phyloP scores from a whole-genome alignment of 2,329 filamentous ascomycete genomes.

The Penicillium sp. region DNA sequence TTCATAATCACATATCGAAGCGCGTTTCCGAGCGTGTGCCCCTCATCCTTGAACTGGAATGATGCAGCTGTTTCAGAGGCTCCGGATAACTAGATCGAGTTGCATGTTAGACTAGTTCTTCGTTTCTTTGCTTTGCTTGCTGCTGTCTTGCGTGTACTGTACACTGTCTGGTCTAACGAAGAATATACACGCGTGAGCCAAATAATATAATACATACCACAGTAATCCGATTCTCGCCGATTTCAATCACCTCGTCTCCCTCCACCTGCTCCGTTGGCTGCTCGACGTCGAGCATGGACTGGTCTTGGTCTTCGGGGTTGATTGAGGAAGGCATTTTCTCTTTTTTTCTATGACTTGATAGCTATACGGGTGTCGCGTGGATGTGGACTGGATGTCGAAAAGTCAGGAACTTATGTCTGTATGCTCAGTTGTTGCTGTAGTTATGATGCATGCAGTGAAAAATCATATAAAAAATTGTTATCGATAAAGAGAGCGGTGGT shows the following conservation, averaged over 20 bases:
- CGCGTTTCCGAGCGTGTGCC: constrained; percentile 92
- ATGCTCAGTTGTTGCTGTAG: neutral
- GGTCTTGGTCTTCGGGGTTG: constrained; percentile 38
- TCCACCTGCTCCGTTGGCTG: constrained; percentile 34
- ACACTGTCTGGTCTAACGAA: no score
- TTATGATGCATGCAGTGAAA: neutral
- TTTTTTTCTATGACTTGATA: neutral
- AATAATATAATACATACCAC: constrained; percentile 46
- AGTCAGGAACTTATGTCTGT: neutral
- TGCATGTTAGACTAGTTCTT: neutral
- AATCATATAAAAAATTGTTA: constrained; percentile 14
- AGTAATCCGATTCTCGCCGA: constrained; percentile 54
- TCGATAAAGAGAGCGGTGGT: constrained; percentile 9
- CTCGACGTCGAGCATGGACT: constrained; percentile 42
- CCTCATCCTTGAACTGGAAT: constrained; percentile 90
- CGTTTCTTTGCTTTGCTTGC: neutral
- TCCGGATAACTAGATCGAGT: constrained; percentile 65
- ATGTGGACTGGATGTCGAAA: neutral
- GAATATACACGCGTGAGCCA: neutral
- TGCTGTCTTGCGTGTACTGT: no score
- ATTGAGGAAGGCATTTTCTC: constrained; percentile 35
- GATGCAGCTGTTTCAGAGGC: constrained; percentile 82
- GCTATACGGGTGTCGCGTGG: neutral
- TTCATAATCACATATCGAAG: constrained; percentile 97
- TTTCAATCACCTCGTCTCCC: constrained; percentile 38